A percentile compares a stretch with the other conserved stretches of the same genome.
phyloP scores from a whole-genome alignment of 345 rosid species.

The Pelargonium nanum region DNA sequence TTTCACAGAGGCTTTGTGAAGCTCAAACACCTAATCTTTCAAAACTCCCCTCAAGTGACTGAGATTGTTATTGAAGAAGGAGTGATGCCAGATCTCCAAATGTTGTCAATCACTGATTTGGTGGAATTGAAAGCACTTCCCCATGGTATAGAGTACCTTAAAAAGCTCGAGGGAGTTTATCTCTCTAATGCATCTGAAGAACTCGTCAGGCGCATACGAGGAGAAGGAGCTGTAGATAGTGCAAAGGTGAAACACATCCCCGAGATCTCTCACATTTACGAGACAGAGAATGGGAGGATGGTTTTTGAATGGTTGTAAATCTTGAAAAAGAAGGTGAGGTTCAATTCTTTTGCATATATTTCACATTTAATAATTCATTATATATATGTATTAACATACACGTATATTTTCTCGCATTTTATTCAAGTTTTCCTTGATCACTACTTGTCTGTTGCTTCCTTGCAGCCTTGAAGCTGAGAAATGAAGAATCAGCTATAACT shows the following conservation, averaged over 20 bases:
- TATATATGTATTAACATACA: too few species aligned
- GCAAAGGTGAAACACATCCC: neutral
- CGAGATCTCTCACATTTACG: neutral
- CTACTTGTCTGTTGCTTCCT: too few species aligned
- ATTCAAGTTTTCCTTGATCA: too few species aligned
- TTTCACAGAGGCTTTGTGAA: neutral
- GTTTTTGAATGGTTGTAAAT: too few species aligned
- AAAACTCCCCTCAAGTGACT: neutral
- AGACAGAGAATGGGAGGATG: neutral
- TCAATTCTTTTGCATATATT: too few species aligned
- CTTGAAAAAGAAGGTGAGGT: neutral
- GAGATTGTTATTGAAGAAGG: neutral
- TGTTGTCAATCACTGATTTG: neutral
- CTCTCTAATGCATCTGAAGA: neutral
- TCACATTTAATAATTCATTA: too few species aligned
- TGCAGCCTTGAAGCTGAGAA: too few species aligned
- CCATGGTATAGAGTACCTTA: slow-evolving; percentile 1
- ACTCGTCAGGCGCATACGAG: neutral
- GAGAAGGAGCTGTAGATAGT: neutral
- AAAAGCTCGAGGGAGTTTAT: neutral
- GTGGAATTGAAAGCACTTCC: slow-evolving; percentile 2
- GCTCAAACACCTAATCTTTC: neutral
- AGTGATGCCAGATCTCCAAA: neutral
- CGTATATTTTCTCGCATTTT: too few species aligned
- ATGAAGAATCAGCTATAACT: too few species aligned